Percentiles rank a stretch among this genome's conserved stretches.
phyloP scores from a whole-genome alignment of 2,329 filamentous ascomycete genomes.

The Clarireedia hainanense region DNA sequence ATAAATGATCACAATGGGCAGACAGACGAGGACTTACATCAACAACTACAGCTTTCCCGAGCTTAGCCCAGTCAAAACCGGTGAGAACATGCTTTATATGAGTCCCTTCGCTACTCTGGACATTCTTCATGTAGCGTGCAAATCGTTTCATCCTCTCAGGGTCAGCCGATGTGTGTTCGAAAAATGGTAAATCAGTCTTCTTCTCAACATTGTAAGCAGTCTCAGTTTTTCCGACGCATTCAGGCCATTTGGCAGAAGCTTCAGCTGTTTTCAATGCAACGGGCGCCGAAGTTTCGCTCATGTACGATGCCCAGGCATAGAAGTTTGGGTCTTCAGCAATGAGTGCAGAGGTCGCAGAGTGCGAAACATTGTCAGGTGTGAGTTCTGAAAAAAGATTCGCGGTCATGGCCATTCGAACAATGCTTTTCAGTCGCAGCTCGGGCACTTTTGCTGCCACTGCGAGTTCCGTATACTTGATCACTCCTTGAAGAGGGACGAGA shows the following conservation, averaged over 20 bases:
- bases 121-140: conserved; percentile 28
- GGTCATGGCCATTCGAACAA: conserved; percentile 34
- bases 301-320: conserved; percentile 29
- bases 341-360: conserved; percentile 29
- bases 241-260: conserved; percentile 26
- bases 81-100: conserved; percentile 29
- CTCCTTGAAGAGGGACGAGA: conserved; percentile 11
- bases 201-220: conserved; percentile 19
- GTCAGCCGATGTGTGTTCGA: conserved; percentile 17
- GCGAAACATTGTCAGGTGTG: conserved; percentile 24
- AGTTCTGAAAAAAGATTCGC: conserved; percentile 30
- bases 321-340: conserved; percentile 24
- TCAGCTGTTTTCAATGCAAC: conserved; percentile 20
- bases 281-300: conserved; percentile 24
- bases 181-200: conserved; percentile 28
- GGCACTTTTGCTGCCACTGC: conserved; percentile 16
- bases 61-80: conserved; percentile 33
- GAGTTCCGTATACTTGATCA: conserved; percentile 11
- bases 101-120: conserved; percentile 26
- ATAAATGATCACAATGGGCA: background rate
- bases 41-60: conserved; percentile 29
- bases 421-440: conserved; percentile 17
- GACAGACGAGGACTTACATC: conserved; percentile 18
- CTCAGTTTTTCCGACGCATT: conserved; percentile 20
- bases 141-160: conserved; percentile 18